Conservation (phyloP, 225 moss, liverwort and hornwort species). For the Marchantia polymorpha region DNA sequence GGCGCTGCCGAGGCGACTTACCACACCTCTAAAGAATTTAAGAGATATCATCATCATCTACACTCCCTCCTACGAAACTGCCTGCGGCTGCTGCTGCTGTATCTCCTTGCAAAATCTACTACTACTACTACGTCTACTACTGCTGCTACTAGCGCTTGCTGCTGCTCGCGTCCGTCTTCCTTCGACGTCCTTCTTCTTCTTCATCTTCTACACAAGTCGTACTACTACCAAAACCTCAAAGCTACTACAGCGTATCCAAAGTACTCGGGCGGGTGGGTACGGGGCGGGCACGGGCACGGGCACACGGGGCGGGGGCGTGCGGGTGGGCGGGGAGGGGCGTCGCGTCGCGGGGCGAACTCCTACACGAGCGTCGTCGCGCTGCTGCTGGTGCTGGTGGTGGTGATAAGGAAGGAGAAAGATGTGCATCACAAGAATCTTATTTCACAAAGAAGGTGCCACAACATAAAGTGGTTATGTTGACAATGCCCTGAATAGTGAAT, state of each 20-base stretch:
- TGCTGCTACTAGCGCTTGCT: not conserved
- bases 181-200: not conserved
- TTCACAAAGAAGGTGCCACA: constrained; percentile 56
- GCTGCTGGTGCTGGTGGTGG: no score
- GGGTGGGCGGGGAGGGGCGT: not conserved
- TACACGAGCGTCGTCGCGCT: not conserved
- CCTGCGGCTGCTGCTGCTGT: not conserved
- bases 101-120: constrained; percentile 5
- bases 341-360: no score
- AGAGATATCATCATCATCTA: constrained; percentile 1
- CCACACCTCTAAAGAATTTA: constrained; percentile 1
- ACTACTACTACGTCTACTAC: not conserved
- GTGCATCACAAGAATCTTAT: constrained; percentile 51
- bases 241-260: not conserved
- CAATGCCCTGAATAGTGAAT: constrained; percentile 50
- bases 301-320: no score
- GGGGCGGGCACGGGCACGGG: no score
- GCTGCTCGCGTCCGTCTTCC: no score
- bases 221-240: not conserved
- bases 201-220: not conserved
- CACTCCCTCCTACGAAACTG: not conserved
- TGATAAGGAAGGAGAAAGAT: not conserved
- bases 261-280: not conserved
- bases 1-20: not conserved
- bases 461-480: constrained; percentile 47